phyloP scores from a whole-genome alignment of 2,329 filamentous ascomycete species.

The Colletotrichum karsti region DNA sequence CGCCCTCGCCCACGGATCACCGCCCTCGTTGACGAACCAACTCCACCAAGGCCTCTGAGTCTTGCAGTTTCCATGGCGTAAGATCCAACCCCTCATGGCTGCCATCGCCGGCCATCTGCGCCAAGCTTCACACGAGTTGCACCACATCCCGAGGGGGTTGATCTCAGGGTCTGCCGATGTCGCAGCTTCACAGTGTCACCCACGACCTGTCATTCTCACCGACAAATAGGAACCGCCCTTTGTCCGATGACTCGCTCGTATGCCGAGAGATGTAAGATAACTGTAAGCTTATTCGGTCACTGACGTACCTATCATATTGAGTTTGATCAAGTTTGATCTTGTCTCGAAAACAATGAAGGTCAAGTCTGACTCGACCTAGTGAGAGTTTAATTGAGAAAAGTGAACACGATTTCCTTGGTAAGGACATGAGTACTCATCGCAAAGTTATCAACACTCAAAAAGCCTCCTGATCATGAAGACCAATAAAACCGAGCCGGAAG shows the following conservation, averaged over 20 bases:
- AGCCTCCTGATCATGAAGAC: neutral
- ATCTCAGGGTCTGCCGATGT: conserved; percentile 22
- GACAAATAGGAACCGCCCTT: conserved; percentile 3
- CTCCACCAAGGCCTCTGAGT: neutral
- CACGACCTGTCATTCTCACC: neutral
- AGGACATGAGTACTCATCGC: no score
- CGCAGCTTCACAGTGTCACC: neutral
- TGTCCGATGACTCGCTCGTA: conserved; percentile 25
- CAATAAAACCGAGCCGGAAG: neutral
- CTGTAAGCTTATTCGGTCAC: neutral
- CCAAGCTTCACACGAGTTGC: no score
- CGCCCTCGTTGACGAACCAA: neutral
- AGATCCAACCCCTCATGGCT: neutral
- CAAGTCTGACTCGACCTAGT: no score
- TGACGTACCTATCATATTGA: neutral
- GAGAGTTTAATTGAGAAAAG: no score
- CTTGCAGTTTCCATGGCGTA: conserved; percentile 16
- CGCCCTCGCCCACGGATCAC: neutral
- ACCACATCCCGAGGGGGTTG: conserved; percentile 9
- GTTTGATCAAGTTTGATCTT: no score
- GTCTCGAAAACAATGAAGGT: neutral
- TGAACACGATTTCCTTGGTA: no score
- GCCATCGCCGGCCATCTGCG: neutral
- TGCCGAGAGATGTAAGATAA: neutral
- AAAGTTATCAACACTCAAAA: neutral